phyloP scores from a whole-genome alignment of 2,329 filamentous ascomycete genomes.

The Arthroderma uncinatum region DNA sequence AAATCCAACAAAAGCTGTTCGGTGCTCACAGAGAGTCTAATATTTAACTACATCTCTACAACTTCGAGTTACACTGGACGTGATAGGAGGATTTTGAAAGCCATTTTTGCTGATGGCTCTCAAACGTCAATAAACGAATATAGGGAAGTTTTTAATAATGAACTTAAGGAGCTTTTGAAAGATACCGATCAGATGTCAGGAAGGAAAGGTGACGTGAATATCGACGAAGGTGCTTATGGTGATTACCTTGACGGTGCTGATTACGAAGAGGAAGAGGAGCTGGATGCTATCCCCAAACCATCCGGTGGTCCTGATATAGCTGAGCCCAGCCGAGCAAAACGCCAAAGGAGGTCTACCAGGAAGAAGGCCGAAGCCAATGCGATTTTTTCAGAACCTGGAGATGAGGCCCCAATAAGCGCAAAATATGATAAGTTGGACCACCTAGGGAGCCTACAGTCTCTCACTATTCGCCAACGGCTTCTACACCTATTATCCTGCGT shows the following conservation, averaged over 20 bases:
- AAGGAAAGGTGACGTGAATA: conserved; percentile 35
- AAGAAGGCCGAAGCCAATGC: conserved; percentile 13
- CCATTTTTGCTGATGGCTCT: conserved; percentile 39
- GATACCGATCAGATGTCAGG: conserved; percentile 19
- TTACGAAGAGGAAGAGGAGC: conserved; percentile 24
- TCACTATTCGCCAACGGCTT: conserved; percentile 37
- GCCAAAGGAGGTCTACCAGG: conserved; percentile 18
- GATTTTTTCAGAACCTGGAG: conserved; percentile 4
- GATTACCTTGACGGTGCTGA: conserved; percentile 34
- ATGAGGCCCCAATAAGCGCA: conserved; percentile 2
- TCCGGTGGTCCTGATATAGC: conserved; percentile 5
- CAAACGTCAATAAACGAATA: conserved; percentile 32
- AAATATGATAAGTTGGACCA: conserved; percentile 17
- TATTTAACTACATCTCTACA: conserved; percentile 33
- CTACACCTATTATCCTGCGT: conserved; percentile 33
- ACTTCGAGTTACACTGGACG: conserved; percentile 24
- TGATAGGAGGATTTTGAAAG: conserved; percentile 34
- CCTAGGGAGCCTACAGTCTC: conserved; percentile 30
- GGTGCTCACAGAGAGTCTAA: conserved; percentile 30
- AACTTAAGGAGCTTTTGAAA: conserved; percentile 28
- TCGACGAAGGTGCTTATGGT: conserved; percentile 37
- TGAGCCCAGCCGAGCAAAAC: conserved; percentile 23
- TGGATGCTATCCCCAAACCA: conserved; percentile 6
- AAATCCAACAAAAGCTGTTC: neutral
- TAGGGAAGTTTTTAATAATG: conserved; percentile 34